Percentiles rank a stretch among this genome's conserved stretches.
Conservation (phyloP, 768 basidiomycete species). For the Leccinum incarnatum region DNA sequence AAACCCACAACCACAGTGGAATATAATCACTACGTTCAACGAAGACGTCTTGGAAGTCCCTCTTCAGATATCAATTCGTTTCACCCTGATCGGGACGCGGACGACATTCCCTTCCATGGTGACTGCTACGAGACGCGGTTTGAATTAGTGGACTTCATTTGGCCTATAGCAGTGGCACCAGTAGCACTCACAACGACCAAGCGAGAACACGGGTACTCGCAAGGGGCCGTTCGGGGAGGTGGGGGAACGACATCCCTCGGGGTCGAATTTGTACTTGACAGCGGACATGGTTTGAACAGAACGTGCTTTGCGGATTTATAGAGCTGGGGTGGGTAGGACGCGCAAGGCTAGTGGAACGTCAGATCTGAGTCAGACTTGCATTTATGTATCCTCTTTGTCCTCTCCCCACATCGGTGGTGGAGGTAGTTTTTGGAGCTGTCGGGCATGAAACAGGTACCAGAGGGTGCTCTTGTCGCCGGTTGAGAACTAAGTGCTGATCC, state of each 20-base stretch:
- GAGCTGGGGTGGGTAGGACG: too few relatives aligned
- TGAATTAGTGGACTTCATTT: background rate
- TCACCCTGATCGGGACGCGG: slow-evolving; percentile 52
- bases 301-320: background rate
- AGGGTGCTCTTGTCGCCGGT: too few relatives aligned
- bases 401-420: too few relatives aligned
- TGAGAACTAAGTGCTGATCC: too few relatives aligned
- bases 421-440: too few relatives aligned
- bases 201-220: slow-evolving; percentile 49
- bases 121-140: slow-evolving; percentile 26
- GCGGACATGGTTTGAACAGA: slow-evolving; percentile 18
- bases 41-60: background rate
- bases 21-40: background rate
- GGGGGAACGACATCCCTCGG: slow-evolving; percentile 40
- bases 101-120: slow-evolving; percentile 45
- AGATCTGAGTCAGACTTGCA: too few relatives aligned
- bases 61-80: background rate
- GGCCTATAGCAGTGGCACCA: background rate
- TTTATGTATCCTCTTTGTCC: too few relatives aligned
- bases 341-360: too few relatives aligned
- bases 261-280: slow-evolving; percentile 32
- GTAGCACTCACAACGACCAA: slow-evolving; percentile 44
- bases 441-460: too few relatives aligned
- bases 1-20: background rate
- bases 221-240: slow-evolving; percentile 40